Evolutionary conservation across 2,329 filamentous ascomycete genomes (phyloP).

Genomic region (Ophiostoma tasmaniense): DNA sequence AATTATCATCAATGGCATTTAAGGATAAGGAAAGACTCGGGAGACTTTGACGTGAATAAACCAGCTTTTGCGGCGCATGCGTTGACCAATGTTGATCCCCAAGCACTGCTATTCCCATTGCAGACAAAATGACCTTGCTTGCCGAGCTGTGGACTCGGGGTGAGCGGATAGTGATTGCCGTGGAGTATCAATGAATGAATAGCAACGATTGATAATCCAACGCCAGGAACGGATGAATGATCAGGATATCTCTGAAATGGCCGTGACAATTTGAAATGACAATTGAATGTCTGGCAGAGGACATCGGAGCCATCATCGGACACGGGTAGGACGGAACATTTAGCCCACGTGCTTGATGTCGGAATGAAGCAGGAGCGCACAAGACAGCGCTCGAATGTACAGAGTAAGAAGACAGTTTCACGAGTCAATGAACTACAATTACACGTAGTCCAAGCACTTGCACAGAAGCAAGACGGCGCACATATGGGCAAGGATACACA

Average conservation of each 20-base stretch:
- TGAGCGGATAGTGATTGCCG: not conserved
- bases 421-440: not conserved
- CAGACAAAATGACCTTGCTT: conserved; percentile 1
- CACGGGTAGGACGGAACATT: not conserved
- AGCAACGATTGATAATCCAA: not conserved
- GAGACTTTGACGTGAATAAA: too few relatives aligned
- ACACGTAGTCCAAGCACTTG: too few relatives aligned
- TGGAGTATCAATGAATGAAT: not conserved
- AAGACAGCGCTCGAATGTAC: not conserved
- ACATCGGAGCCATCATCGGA: not conserved
- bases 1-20: not conserved
- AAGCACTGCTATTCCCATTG: not conserved
- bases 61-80: not conserved
- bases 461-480: not conserved
- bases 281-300: not conserved
- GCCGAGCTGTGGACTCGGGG: not conserved
- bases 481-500: not conserved
- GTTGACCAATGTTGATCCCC: not conserved
- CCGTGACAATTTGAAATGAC: not conserved
- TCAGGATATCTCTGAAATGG: not conserved
- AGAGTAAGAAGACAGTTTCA: not conserved
- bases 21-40: not conserved
- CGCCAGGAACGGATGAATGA: not conserved
- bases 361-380: not conserved
- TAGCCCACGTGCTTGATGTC: not conserved